A percentile compares a stretch with the other conserved stretches of the same genome.
phyloP scores from a whole-genome alignment of 805 yeast genomes.

The Ogataea pilisensis region DNA sequence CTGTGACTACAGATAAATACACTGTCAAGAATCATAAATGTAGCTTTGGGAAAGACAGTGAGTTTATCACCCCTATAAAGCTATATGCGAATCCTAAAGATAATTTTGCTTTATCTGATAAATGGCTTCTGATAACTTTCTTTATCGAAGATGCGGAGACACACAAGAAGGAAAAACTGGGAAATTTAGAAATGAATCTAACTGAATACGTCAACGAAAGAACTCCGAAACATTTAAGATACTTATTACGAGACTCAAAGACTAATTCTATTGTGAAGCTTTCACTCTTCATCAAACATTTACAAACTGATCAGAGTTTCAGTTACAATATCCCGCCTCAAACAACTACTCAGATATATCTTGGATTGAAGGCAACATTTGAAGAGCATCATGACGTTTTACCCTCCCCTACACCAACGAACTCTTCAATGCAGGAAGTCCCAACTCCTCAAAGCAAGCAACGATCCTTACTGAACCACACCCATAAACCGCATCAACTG shows the following conservation, averaged over 20 bases:
- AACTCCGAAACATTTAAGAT: constrained; percentile 52
- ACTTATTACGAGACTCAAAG: constrained; percentile 71
- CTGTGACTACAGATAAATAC: constrained; percentile 38
- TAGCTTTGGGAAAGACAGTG: constrained; percentile 34
- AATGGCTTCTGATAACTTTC: constrained; percentile 39
- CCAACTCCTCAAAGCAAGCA: background rate
- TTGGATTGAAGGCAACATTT: constrained; percentile 22
- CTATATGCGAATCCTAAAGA: constrained; percentile 36
- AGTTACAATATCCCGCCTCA: constrained; percentile 19
- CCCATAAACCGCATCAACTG: background rate
- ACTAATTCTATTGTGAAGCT: constrained; percentile 75
- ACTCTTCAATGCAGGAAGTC: background rate
- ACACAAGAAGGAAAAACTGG: constrained; percentile 49
- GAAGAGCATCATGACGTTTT: constrained; percentile 4
- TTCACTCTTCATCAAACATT: constrained; percentile 35
- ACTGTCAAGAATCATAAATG: constrained; percentile 50
- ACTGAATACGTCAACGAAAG: constrained; percentile 64
- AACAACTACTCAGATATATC: constrained; percentile 19
- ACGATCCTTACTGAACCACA: background rate
- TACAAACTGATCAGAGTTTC: constrained; percentile 10
- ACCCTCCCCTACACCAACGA: background rate
- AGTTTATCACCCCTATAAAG: constrained; percentile 31
- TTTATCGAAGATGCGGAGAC: constrained; percentile 27
- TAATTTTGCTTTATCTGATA: constrained; percentile 37
- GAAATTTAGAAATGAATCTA: constrained; percentile 62